Evolutionary conservation across 192 early-diverging fungal species (phyloP), one percentile per base, ranked within the genome.

Genomic region (Phycomyces nitens): DNA sequence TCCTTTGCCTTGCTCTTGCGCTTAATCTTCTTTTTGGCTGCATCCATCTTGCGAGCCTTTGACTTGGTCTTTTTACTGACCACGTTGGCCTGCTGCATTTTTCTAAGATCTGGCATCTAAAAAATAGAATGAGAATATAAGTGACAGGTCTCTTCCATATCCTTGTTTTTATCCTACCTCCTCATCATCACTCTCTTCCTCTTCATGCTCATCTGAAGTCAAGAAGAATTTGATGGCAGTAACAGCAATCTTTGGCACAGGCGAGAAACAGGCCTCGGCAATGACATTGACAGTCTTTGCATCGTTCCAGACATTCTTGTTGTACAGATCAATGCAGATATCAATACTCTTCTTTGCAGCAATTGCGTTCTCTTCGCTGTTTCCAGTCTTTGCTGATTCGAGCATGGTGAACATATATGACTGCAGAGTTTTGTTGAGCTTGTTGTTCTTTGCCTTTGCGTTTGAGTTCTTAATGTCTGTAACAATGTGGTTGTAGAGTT

Each of bases 251-350:
- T 99, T 99, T 73, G 91, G 81, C 9, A 88, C 84, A 23, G 88
- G 87, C 42, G 93, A 96, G 62, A 97, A 95, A 75, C 94, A 97
- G 9, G 96, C 96, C 69, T 96, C 92, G 15, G 92, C 89, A 74
- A 99, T 92, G 16, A 99, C 93, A 76, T 99, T 99, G 64, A 97
- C 94, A 18, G 97, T 98, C 82, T 99, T 99, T 47, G 90, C 86
- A 74, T 98, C 97, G 64, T 95, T 94, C 88, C 97, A 99, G 16
- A 99, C 84, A 65, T 91, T 88, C 77, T 98, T 99, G 65, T 86
- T 84, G 80, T 99, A 99, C 24, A 98, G 77, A 56, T 98, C 95
- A 60, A 99, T 93, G 83, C 96, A 98, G 24, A 97, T 91, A 60
- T 98, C 94, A 27, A 99, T 80, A 65, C 92, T 95, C 71, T 94